phyloP scores from a whole-genome alignment of 176 grass and related monocot genomes.

The Alopecurus myosuroides region DNA sequence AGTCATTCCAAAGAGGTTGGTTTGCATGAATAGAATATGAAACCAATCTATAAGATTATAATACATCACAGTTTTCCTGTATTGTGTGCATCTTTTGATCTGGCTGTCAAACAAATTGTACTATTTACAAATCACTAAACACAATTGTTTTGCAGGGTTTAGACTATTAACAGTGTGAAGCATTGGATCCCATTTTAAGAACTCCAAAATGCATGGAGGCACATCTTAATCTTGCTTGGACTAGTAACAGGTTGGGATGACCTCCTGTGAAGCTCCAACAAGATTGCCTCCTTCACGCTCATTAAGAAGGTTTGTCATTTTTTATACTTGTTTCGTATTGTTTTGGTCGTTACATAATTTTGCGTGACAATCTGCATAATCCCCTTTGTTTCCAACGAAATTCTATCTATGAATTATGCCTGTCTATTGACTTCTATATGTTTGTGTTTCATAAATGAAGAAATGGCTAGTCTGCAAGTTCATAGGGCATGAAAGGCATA shows the following conservation, averaged over 20 bases:
- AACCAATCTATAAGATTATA: background rate
- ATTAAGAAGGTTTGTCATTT: conserved; percentile 43
- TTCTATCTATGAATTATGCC: background rate
- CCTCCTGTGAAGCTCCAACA: conserved; percentile 86
- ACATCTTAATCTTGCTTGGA: conserved; percentile 51
- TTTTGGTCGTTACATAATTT: background rate
- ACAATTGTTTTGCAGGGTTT: conserved; percentile 59
- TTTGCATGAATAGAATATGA: background rate
- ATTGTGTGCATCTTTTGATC: background rate
- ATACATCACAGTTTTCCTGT: background rate
- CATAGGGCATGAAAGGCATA: background rate
- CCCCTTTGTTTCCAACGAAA: background rate
- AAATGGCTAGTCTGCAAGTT: background rate
- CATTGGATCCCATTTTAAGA: conserved; percentile 86
- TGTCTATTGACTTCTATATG: background rate
- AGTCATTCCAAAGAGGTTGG: conserved; percentile 59
- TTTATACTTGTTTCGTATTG: background rate
- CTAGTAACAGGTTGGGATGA: conserved; percentile 79
- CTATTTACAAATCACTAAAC: conserved; percentile 10
- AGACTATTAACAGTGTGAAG: conserved; percentile 51
- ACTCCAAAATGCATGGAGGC: conserved; percentile 80
- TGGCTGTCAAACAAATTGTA: background rate
- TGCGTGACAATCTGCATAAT: background rate
- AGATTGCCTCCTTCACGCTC: conserved; percentile 66
- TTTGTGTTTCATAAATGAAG: background rate